A percentile compares a stretch with the other conserved stretches of the same genome.
Evolutionary conservation across 2,329 filamentous ascomycete species (phyloP).

Genomic region (Calonectria naviculata): DNA sequence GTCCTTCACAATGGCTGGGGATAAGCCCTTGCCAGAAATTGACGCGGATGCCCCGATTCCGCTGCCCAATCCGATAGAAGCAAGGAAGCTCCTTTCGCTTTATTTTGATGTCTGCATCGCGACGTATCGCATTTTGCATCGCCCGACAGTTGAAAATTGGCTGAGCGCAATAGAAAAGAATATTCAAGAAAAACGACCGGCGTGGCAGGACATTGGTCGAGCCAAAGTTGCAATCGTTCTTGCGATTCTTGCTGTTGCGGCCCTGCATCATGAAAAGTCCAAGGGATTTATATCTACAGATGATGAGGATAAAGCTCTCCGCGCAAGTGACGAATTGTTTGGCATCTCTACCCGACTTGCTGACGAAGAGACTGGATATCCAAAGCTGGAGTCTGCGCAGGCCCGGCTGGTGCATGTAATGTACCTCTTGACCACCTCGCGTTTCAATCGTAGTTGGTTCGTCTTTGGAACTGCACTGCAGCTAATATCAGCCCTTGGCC

Average conservation of each 20-base stretch:
- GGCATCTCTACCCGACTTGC: constrained; percentile 53
- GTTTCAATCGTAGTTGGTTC: constrained; percentile 71
- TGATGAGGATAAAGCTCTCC: constrained; percentile 39
- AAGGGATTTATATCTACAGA: constrained; percentile 35
- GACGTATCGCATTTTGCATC: constrained; percentile 68
- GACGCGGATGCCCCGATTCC: constrained; percentile 45
- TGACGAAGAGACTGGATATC: constrained; percentile 62
- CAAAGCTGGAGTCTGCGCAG: constrained; percentile 67
- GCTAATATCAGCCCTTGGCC: constrained; percentile 58
- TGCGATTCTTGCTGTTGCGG: constrained; percentile 59
- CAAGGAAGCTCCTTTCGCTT: constrained; percentile 53
- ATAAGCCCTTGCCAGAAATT: constrained; percentile 56
- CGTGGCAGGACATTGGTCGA: constrained; percentile 53
- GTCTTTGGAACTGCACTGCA: constrained; percentile 68
- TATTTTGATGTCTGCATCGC: constrained; percentile 72
- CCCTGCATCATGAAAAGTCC: constrained; percentile 56
- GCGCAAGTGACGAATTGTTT: constrained; percentile 55
- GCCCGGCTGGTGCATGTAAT: constrained; percentile 67
- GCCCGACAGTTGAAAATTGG: constrained; percentile 63
- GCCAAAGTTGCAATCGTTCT: constrained; percentile 60
- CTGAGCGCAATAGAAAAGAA: constrained; percentile 53
- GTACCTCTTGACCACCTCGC: constrained; percentile 67
- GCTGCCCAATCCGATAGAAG: constrained; percentile 50
- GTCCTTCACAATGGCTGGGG: constrained; percentile 59
- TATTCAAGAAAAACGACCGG: constrained; percentile 46